Percentiles rank a stretch among this genome's conserved stretches.
Evolutionary conservation across 2,329 filamentous ascomycete genomes (phyloP).

Genomic region (Phoma herbarum): DNA sequence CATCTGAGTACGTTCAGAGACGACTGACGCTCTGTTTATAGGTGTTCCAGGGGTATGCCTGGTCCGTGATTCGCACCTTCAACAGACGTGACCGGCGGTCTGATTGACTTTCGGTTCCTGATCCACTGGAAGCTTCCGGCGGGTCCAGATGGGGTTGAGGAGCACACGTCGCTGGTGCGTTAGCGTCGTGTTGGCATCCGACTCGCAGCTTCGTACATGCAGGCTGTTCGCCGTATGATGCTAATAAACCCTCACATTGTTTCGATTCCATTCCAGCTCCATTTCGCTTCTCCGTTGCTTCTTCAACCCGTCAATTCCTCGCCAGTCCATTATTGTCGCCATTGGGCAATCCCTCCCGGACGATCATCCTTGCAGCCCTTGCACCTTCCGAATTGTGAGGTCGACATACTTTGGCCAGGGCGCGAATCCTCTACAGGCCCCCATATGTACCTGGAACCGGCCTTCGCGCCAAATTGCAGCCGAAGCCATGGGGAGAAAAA

Average conservation of each 20-base stretch:
- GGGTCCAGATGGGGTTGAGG: slow-evolving; percentile 23
- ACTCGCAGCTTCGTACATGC: slow-evolving; percentile 21
- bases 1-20: slow-evolving; percentile 4
- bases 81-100: slow-evolving; percentile 13
- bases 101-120: slow-evolving; percentile 25
- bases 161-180: slow-evolving; percentile 25
- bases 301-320: slow-evolving; percentile 16
- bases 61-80: slow-evolving; percentile 3
- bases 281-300: slow-evolving; percentile 14
- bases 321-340: slow-evolving; percentile 7
- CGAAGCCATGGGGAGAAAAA: slow-evolving; percentile 43
- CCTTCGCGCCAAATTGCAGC: slow-evolving; percentile 24
- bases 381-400: slow-evolving; percentile 20
- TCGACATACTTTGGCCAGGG: slow-evolving; percentile 26
- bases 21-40: slow-evolving; percentile 14
- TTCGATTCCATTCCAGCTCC: slow-evolving; percentile 18
- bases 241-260: slow-evolving; percentile 24
- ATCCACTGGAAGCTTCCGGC: slow-evolving; percentile 26
- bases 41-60: slow-evolving; percentile 13
- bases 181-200: slow-evolving; percentile 33
- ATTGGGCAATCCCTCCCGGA: slow-evolving; percentile 23
- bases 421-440: slow-evolving; percentile 19
- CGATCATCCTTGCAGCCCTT: slow-evolving; percentile 16
- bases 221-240: slow-evolving; percentile 33
- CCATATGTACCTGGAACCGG: slow-evolving; percentile 22